Conservation (phyloP, 2,329 filamentous ascomycete genomes). For the Torrubiella hemipterigena region DNA sequence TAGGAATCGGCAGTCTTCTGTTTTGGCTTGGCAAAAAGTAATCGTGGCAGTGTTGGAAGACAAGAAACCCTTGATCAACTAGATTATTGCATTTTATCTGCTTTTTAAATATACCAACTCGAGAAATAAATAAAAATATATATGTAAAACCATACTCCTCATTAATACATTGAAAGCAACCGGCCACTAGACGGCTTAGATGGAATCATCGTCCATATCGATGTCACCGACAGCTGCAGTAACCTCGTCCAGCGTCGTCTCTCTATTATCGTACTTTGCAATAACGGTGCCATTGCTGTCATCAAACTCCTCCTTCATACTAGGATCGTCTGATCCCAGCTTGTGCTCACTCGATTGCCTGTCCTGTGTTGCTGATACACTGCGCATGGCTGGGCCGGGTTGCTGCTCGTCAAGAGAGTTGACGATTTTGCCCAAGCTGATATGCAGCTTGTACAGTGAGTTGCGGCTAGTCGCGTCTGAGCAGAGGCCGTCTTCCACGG, state of each 20-base stretch:
- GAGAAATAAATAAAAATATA: too few relatives aligned
- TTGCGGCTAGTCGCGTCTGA: constrained; percentile 51
- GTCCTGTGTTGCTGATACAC: constrained; percentile 25
- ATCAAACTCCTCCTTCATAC: constrained; percentile 37
- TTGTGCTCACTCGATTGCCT: constrained; percentile 22
- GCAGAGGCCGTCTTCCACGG: constrained; percentile 49
- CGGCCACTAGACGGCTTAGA: background rate
- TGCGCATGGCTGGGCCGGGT: constrained; percentile 29
- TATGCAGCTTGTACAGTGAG: constrained; percentile 56
- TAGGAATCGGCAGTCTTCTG: constrained; percentile 47
- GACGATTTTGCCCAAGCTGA: constrained; percentile 55
- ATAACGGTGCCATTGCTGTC: constrained; percentile 21
- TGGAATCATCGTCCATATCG: constrained; percentile 16
- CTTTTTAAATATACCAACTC: too few relatives aligned
- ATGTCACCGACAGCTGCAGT: too few relatives aligned
- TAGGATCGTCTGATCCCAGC: constrained; percentile 26
- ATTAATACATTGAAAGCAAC: too few relatives aligned
- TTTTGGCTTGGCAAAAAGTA: constrained; percentile 35
- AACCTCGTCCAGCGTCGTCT: constrained; percentile 27
- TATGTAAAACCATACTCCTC: too few relatives aligned
- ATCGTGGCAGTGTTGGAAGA: too few relatives aligned
- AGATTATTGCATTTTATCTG: too few relatives aligned
- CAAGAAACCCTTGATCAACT: too few relatives aligned
- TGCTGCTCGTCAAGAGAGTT: constrained; percentile 40
- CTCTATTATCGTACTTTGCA: constrained; percentile 17